These are phyloP conservation scores for Rosa rugosa DNA, from an alignment of 306 rosid genomes.

Conservation along the genomic window DNA sequence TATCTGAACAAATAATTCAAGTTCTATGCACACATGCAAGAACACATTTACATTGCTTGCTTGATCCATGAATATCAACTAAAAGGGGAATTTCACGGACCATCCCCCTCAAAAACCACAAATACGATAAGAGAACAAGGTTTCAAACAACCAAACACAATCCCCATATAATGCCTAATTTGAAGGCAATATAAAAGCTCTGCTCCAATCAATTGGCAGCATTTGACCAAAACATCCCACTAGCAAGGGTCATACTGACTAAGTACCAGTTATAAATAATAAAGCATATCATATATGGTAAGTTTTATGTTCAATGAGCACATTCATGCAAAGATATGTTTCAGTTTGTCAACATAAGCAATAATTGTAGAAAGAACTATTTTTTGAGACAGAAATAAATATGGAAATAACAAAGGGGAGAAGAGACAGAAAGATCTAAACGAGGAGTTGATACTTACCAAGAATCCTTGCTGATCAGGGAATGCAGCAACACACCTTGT, in stretches of 20 bases:
- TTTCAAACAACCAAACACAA: not conserved
- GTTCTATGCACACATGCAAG: not conserved
- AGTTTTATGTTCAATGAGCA: not conserved
- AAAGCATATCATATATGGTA: not conserved
- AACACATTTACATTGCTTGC: not conserved
- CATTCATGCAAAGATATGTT: not conserved
- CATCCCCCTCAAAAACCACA: not conserved
- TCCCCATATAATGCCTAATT: not conserved
- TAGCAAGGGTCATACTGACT: not conserved
- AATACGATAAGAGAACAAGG: not conserved
- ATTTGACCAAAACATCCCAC: not conserved
- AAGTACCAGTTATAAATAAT: not conserved
- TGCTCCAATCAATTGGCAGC: not conserved
- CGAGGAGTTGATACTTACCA: slow-evolving; percentile 44
- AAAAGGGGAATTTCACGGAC: not conserved
- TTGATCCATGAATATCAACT: not conserved
- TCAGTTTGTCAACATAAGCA: not conserved
- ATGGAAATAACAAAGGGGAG: not conserved
- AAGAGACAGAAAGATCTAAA: not conserved
- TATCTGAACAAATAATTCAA: not conserved
- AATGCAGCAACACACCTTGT: slow-evolving; percentile 96
- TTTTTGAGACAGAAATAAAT: not conserved
- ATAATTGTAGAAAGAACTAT: not conserved
- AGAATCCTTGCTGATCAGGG: slow-evolving; percentile 95
- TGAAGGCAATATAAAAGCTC: not conserved